These are phyloP conservation scores for Tetrahymena elliotti DNA, from an alignment of 73 alveolate species.

Conservation along the genomic window DNA sequence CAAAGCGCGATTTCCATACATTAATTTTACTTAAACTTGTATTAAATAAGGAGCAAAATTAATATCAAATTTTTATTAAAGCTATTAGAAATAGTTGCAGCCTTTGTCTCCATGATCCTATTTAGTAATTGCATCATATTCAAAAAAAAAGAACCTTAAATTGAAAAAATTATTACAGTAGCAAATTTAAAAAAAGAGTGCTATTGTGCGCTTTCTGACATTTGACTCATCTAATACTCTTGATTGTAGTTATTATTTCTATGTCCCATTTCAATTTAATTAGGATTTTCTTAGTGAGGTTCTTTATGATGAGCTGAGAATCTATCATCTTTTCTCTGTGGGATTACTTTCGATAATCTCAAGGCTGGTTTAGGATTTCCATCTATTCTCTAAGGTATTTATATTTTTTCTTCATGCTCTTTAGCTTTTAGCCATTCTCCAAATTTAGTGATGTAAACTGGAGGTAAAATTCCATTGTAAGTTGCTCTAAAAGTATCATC, in stretches of 20 bases:
- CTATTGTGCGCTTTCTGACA: background rate
- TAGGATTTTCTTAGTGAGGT: background rate
- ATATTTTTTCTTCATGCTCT: background rate
- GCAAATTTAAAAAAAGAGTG: background rate
- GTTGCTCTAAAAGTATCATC: constrained; percentile 18
- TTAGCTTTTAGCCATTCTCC: constrained; percentile 25
- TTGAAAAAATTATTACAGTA: background rate
- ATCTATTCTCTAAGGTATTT: constrained; percentile 3
- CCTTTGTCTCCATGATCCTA: constrained; percentile 18
- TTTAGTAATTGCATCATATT: background rate
- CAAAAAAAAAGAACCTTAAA: background rate
- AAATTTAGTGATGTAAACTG: constrained; percentile 32
- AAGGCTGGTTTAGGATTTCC: background rate
- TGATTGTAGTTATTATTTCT: background rate
- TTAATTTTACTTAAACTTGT: constrained; percentile 20
- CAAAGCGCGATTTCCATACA: constrained; percentile 44
- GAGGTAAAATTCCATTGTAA: constrained; percentile 38
- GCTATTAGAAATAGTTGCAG: constrained; percentile 25
- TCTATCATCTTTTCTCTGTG: background rate
- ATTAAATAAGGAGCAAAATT: constrained; percentile 35
- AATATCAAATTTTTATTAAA: constrained; percentile 4
- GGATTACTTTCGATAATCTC: background rate
- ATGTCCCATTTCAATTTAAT: background rate
- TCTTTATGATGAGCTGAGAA: background rate
- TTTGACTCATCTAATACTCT: background rate